These are phyloP conservation scores for Sporothrix protearum DNA, from an alignment of 2,329 filamentous ascomycete species.

Conservation along the genomic window DNA sequence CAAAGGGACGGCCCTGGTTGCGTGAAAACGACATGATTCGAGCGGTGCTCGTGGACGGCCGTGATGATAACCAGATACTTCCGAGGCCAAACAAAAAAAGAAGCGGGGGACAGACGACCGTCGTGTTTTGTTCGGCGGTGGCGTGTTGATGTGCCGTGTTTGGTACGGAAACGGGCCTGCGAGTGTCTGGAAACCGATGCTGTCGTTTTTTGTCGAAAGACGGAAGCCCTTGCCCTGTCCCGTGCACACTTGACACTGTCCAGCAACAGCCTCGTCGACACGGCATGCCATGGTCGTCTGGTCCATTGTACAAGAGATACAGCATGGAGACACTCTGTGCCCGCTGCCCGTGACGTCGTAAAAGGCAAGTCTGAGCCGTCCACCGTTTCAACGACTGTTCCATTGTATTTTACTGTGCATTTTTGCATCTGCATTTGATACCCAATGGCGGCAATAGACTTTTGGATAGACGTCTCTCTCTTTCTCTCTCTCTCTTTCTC, in stretches of 20 bases:
- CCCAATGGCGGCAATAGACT: background rate
- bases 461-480: background rate
- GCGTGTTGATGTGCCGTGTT: background rate
- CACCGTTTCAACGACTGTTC: background rate
- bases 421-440: background rate
- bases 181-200: background rate
- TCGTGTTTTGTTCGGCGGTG: slow-evolving; percentile 30
- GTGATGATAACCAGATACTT: slow-evolving; percentile 77
- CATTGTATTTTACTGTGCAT: background rate
- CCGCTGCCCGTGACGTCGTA: slow-evolving; percentile 22
- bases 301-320: background rate
- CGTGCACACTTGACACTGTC: background rate
- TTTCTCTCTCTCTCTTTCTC: background rate
- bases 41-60: slow-evolving; percentile 38
- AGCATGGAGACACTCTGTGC: background rate
- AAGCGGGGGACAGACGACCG: background rate
- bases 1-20: slow-evolving; percentile 63
- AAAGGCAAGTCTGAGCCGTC: slow-evolving; percentile 28
- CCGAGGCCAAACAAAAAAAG: slow-evolving; percentile 49
- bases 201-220: slow-evolving; percentile 45
- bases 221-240: slow-evolving; percentile 14
- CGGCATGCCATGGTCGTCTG: background rate
- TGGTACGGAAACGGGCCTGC: background rate
- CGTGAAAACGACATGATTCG: slow-evolving; percentile 28
- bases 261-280: background rate